A percentile compares a stretch with the other conserved stretches of the same genome.
phyloP scores from a whole-genome alignment of 169 alveolate genomes.

The Plasmodium coatneyi region DNA sequence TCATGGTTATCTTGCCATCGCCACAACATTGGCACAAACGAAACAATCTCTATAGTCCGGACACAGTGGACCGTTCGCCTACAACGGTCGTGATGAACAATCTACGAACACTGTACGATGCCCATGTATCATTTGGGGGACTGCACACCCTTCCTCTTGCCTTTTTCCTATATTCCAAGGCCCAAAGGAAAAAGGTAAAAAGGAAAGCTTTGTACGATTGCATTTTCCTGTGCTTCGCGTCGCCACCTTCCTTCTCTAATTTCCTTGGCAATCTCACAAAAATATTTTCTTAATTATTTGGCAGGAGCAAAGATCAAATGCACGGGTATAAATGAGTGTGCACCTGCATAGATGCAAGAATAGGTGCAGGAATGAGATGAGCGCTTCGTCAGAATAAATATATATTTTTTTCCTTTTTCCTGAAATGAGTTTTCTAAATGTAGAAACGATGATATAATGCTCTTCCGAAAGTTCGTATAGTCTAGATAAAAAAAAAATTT shows the following conservation, averaged over 20 bases:
- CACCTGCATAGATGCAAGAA: neutral
- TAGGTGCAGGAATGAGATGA: too few species aligned
- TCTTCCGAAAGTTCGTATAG: neutral
- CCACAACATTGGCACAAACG: too few species aligned
- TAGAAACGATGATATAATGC: neutral
- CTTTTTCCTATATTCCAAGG: slow-evolving; percentile 5
- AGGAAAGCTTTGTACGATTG: neutral
- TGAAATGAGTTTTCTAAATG: neutral
- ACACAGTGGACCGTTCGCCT: too few species aligned
- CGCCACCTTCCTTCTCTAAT: neutral
- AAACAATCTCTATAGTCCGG: neutral
- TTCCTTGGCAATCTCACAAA: neutral
- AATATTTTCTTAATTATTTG: neutral
- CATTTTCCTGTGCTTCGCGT: neutral
- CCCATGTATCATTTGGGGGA: neutral
- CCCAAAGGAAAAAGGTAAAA: slow-evolving; percentile 21
- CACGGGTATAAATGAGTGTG: neutral
- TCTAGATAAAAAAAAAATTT: neutral
- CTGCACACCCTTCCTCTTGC: neutral
- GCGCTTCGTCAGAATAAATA: neutral
- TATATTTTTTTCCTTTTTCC: neutral
- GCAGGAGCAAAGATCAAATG: neutral
- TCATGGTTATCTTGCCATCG: too few species aligned
- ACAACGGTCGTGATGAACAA: neutral
- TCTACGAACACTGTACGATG: neutral